Conservation (phyloP, 1,284 basidiomycete genomes). For the Leucoagaricus sp. region DNA sequence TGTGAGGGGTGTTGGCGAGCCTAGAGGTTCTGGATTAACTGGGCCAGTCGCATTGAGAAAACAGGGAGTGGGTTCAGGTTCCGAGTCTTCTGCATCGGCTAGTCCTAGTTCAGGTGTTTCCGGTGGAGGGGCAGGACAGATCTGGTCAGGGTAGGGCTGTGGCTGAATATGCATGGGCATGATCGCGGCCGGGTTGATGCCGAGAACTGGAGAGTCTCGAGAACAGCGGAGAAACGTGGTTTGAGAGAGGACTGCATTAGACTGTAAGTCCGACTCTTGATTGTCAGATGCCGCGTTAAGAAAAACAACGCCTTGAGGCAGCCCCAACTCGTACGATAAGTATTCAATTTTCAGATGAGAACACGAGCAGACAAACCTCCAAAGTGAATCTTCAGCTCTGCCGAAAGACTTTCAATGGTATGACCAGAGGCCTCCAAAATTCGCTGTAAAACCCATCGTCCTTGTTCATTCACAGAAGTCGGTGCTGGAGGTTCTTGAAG, state of each 20-base stretch:
- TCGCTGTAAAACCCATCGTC: neutral
- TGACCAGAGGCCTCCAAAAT: constrained; percentile 11
- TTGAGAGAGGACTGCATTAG: neutral
- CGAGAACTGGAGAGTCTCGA: constrained; percentile 19
- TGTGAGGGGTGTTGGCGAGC: neutral
- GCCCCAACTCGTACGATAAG: neutral
- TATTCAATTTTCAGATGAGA: neutral
- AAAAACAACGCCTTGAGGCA: neutral
- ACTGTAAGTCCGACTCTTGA: neutral
- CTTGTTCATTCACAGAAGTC: neutral
- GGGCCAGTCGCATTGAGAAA: constrained; percentile 3
- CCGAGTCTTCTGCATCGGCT: neutral
- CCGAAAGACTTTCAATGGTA: constrained; percentile 6
- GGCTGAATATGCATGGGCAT: too few relatives aligned
- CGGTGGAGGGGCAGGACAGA: neutral
- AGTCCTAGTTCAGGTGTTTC: neutral
- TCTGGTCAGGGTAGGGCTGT: neutral
- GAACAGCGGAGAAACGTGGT: neutral
- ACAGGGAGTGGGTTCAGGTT: neutral
- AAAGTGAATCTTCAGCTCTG: neutral
- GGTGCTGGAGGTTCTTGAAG: neutral
- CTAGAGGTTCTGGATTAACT: neutral
- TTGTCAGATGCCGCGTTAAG: neutral
- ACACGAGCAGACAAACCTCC: neutral
- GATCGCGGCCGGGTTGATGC: constrained; percentile 52